phyloP scores from a whole-genome alignment of 495 filamentous ascomycete genomes.

The Platismatia glauca region DNA sequence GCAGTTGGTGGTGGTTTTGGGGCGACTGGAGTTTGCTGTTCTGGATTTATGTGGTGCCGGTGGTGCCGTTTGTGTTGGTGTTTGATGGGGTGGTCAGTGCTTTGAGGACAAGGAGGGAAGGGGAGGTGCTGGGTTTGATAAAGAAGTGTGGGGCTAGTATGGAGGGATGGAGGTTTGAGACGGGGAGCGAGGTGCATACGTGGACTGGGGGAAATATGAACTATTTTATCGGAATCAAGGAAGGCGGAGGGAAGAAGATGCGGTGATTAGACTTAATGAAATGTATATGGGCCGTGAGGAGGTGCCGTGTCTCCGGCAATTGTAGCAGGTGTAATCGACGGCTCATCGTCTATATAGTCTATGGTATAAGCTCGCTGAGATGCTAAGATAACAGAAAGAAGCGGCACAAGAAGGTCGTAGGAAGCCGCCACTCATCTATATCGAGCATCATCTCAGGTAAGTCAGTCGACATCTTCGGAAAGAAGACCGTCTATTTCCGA shows the following conservation, averaged over 20 bases:
- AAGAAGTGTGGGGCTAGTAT: constrained; percentile 38
- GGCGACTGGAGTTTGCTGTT: constrained; percentile 47
- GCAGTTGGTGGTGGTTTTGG: constrained; percentile 55
- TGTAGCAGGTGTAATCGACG: neutral
- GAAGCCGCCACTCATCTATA: neutral
- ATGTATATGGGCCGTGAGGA: too few relatives aligned
- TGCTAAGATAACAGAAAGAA: neutral
- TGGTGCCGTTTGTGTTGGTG: constrained; percentile 54
- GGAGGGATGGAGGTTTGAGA: constrained; percentile 46
- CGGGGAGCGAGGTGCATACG: constrained; percentile 36
- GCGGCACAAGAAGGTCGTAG: neutral
- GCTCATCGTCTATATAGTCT: neutral
- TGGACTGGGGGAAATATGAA: constrained; percentile 23
- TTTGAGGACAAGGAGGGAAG: constrained; percentile 53
- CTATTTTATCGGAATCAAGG: constrained; percentile 25
- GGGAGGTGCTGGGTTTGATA: constrained; percentile 52
- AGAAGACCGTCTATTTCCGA: constrained; percentile 9
- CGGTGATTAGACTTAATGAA: neutral
- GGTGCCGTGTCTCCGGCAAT: neutral
- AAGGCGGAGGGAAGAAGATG: constrained; percentile 5
- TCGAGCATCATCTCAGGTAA: neutral
- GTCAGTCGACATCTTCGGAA: constrained; percentile 16
- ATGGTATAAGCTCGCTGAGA: neutral
- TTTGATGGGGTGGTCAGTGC: constrained; percentile 60
- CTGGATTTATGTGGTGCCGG: constrained; percentile 55